Evolutionary conservation across 106 monocot species (phyloP).

Genomic region (Acanthochlamys bracteata): DNA sequence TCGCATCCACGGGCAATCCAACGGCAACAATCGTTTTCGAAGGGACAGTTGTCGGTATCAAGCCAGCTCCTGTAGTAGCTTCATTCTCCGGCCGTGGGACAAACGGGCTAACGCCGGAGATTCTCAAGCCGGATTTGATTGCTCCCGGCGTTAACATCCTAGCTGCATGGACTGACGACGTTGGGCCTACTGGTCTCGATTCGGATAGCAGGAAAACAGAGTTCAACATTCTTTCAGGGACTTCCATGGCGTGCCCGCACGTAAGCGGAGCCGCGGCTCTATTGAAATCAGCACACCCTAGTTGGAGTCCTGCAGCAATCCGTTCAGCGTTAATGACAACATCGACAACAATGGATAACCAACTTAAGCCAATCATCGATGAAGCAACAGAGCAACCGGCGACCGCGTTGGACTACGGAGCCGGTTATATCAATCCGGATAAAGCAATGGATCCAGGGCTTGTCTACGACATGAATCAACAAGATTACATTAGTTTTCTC

Average conservation of each 20-base stretch:
- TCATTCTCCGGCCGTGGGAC: conserved; percentile 93
- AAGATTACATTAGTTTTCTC: conserved; percentile 77
- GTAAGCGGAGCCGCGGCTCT: conserved; percentile 86
- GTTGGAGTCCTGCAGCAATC: conserved; percentile 78
- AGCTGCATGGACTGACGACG: conserved; percentile 87
- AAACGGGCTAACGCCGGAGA: conserved; percentile 61
- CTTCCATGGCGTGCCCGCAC: conserved; percentile 96
- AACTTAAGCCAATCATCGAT: conserved; percentile 39
- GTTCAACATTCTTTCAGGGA: conserved; percentile 95
- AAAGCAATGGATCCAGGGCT: conserved; percentile 85
- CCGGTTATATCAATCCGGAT: conserved; percentile 60
- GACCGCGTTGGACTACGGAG: conserved; percentile 62
- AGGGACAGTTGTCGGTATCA: conserved; percentile 76
- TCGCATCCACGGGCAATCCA: conserved; percentile 28
- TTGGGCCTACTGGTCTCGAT: conserved; percentile 76
- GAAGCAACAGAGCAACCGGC: conserved; percentile 54
- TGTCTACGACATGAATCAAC: conserved; percentile 56
- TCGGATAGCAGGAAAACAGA: conserved; percentile 68
- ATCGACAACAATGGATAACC: conserved; percentile 55
- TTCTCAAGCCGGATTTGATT: conserved; percentile 91
- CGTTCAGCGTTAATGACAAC: conserved; percentile 96
- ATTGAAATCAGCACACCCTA: conserved; percentile 76
- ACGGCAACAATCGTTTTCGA: conserved; percentile 56
- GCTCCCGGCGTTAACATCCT: conserved; percentile 95
- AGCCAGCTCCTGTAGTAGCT: conserved; percentile 87